Base-by-base conservation (phyloP, 2,329 filamentous ascomycete species). In the Fusarium sororula region DNA sequence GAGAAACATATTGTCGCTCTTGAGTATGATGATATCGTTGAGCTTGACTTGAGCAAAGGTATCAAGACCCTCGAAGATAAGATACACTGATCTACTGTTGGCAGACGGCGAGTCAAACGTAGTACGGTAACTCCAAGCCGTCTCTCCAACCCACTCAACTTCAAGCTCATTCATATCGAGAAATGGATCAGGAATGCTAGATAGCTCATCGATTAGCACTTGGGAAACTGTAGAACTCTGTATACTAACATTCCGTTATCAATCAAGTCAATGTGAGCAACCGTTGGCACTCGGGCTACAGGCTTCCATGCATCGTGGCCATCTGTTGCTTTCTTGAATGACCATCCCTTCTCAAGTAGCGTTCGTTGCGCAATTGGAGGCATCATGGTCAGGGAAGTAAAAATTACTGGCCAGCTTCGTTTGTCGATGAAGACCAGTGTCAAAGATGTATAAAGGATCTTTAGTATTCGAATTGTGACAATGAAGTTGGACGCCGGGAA, bases 201-300 rank as follows among this genome's bases (percentile, higher is more conserved):
- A 24, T 3, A 18, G 18, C 13, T 17, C 13, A 22, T 10, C 4
- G 2, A n/a, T 64, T 9, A 64, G 62, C 11, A 51, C 18, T 4
- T 13, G 18, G 6, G 5, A 20, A 3, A 12, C 3, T 6, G 10
- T 3, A 24, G 17, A 10, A 26, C 8, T 5, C 15, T 1, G 10
- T 9, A 11, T 12, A 61, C 66, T 38, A 35, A 71, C 68, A 53
- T 24, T 48, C 55, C 61, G 28, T 71, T 70, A 6, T 71, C n/a
- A 51, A 71, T 20, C n/a, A 71, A 30, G 32, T 71, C 68, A 5
- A 70, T 22, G 22, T 71, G 68, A 26, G 51, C 50, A 9, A 71
- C 68, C 6, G 66, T 70, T 5, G 68, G 68, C 32, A 71, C 68
- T 48, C 39, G 26, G 12, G 54, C 55, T 30, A 67, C 66, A 13